Percentiles rank a stretch among this genome's conserved stretches.
These are phyloP conservation scores for Hemisphaericaspora nanyangensis DNA, from an alignment of 805 yeast species.

Conservation along the genomic window DNA sequence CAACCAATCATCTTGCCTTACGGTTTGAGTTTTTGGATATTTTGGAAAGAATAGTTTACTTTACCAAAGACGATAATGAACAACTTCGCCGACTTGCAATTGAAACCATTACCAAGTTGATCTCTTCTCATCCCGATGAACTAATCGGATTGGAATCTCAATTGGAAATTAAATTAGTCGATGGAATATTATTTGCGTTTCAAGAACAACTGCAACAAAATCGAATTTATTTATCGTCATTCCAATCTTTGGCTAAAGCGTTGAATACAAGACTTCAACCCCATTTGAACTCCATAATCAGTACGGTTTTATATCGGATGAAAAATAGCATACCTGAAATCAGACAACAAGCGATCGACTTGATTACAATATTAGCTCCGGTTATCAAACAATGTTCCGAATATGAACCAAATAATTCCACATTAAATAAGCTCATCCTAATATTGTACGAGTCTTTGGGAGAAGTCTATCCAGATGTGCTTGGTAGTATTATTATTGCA, in stretches of 20 bases:
- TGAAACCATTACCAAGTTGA: constrained; percentile 59
- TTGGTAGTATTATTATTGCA: constrained; percentile 80
- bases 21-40: constrained; percentile 64
- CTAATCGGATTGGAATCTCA: constrained; percentile 56
- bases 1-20: constrained; percentile 63
- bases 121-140: constrained; percentile 32
- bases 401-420: constrained; percentile 55
- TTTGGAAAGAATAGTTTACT: constrained; percentile 52
- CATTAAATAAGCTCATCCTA: constrained; percentile 65
- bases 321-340: constrained; percentile 67
- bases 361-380: constrained; percentile 63
- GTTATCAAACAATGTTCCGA: constrained; percentile 57
- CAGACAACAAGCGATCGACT: constrained; percentile 81
- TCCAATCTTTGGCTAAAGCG: constrained; percentile 59
- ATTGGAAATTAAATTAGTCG: constrained; percentile 65
- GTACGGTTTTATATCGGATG: constrained; percentile 67
- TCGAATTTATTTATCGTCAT: constrained; percentile 52
- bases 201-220: constrained; percentile 72
- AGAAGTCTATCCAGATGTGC: constrained; percentile 89
- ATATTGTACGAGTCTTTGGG: constrained; percentile 89
- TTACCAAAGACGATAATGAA: constrained; percentile 79
- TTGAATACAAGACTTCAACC: constrained; percentile 65
- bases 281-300: constrained; percentile 66
- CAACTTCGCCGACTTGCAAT: constrained; percentile 75
- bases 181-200: constrained; percentile 74